phyloP scores from a whole-genome alignment of 495 filamentous ascomycete genomes.

The Talaromyces adpressus region DNA sequence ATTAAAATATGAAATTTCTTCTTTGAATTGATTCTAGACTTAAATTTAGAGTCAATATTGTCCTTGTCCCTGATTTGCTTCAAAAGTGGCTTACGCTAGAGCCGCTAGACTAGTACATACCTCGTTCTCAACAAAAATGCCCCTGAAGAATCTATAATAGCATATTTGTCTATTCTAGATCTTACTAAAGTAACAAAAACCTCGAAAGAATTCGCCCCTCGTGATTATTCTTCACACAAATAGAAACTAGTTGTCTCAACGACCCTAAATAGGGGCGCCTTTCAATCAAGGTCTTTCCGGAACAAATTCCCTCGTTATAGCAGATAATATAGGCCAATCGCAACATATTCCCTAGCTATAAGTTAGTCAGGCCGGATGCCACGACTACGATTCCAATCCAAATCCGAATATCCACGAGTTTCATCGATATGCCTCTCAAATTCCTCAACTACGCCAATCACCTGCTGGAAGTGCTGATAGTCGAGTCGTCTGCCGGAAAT shows the following conservation, averaged over 20 bases:
- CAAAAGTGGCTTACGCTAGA: background rate
- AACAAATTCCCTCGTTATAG: too few species aligned
- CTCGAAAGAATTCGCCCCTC: too few species aligned
- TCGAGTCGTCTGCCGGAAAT: conserved; percentile 11
- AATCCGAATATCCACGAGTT: background rate
- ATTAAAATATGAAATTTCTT: background rate
- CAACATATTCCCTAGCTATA: too few species aligned
- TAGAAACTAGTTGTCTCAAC: too few species aligned
- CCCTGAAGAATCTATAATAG: background rate
- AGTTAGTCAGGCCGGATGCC: background rate
- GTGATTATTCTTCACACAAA: too few species aligned
- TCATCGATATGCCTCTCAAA: conserved; percentile 1
- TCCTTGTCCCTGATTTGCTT: background rate
- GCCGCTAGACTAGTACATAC: background rate
- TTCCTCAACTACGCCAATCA: conserved; percentile 11
- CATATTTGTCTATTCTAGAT: background rate
- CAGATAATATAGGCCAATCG: too few species aligned
- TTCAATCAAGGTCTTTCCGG: too few species aligned
- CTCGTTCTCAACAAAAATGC: background rate
- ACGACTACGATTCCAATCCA: background rate
- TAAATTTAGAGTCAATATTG: background rate
- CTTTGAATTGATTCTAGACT: background rate
- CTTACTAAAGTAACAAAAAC: background rate
- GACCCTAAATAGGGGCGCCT: too few species aligned
- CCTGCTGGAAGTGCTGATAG: conserved; percentile 16